Evolutionary conservation across 192 early-diverging fungal genomes (phyloP), one percentile per base, ranked within the genome.

Genomic region (Radiomyces spectabilis): DNA sequence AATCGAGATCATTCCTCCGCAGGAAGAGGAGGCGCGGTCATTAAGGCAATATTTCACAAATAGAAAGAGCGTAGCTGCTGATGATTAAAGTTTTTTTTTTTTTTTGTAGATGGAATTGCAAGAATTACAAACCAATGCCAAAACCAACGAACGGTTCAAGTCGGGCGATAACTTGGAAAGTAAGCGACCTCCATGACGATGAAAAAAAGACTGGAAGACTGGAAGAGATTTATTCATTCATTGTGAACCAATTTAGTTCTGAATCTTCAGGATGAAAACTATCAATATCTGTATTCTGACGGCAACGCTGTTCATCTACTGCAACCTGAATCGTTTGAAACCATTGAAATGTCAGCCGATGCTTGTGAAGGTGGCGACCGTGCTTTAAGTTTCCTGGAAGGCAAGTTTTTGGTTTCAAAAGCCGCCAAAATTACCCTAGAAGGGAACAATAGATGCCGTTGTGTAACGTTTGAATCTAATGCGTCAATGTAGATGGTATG

Each of bases 241-340:
- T 7, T 18, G 6, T 18, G 12, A 22, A 47, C n/a, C 30, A 24
- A 24, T 35, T 19, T 48, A 70, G 84, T 86, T 24, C 77, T 83
- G 59, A 69, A 79, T 25, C 55, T 94, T 31, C 72, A 77, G 0
- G 78, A 80, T 43, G 78, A 84, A 52, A 43, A 67, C 34, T 84
- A 82, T 61, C 82, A 87, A 71, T 90, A 71, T 52, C 75, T 94
- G 6, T 94, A 94, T 59, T 57, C 64, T 19, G 82, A 76, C 37
- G 82, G 78, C 35, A 55, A 67, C 7, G 70, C 77, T 41, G 44
- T 86, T 15, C 80, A 92, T 59, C 50, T 89, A 33, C 71, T 91
- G 50, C 71, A 94, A 47, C 76, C 76, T 44, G 72, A 82, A 38
- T 78, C 75, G 1, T 89, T 77, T 65, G 89, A 92, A 54, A 83